phyloP scores from a whole-genome alignment of 1,139 yeast species.

The Arxiozyma heterogenica region DNA sequence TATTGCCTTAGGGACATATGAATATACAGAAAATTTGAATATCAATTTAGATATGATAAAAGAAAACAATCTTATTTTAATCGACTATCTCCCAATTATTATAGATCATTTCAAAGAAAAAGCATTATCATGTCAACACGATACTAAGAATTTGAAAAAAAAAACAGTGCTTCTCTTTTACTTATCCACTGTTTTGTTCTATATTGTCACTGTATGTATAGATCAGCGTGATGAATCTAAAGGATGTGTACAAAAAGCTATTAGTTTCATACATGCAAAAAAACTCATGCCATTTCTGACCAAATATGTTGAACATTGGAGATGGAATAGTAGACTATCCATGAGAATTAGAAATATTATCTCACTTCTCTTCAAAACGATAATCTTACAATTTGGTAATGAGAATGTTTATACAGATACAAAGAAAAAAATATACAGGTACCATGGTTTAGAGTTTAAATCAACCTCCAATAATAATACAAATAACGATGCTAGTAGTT shows the following conservation, averaged over 20 bases:
- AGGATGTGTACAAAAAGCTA: conserved; percentile 7
- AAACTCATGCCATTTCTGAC: conserved; percentile 41
- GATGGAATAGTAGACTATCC: conserved; percentile 41
- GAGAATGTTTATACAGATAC: conserved; percentile 36
- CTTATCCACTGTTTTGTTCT: conserved; percentile 47
- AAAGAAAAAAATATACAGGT: conserved; percentile 41
- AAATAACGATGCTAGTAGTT: not conserved
- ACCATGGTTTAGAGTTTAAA: conserved; percentile 35
- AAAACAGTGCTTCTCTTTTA: conserved; percentile 31
- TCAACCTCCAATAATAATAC: conserved; percentile 18
- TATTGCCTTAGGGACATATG: conserved; percentile 23
- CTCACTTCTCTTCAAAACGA: conserved; percentile 47
- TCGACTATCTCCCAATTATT: conserved; percentile 10
- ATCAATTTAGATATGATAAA: conserved; percentile 17
- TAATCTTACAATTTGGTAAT: conserved; percentile 62
- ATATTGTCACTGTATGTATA: conserved; percentile 32
- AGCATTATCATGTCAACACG: conserved; percentile 24
- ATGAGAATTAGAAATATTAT: conserved; percentile 48
- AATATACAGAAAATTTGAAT: conserved; percentile 7
- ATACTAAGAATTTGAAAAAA: conserved; percentile 13
- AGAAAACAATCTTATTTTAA: conserved; percentile 17
- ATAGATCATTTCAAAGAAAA: conserved; percentile 17
- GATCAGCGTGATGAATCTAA: conserved; percentile 18
- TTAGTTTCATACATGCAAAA: conserved; percentile 23
- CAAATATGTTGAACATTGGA: conserved; percentile 54